Conservation (phyloP, 2,329 filamentous ascomycete genomes). For the Arthrobotrys conoides region DNA sequence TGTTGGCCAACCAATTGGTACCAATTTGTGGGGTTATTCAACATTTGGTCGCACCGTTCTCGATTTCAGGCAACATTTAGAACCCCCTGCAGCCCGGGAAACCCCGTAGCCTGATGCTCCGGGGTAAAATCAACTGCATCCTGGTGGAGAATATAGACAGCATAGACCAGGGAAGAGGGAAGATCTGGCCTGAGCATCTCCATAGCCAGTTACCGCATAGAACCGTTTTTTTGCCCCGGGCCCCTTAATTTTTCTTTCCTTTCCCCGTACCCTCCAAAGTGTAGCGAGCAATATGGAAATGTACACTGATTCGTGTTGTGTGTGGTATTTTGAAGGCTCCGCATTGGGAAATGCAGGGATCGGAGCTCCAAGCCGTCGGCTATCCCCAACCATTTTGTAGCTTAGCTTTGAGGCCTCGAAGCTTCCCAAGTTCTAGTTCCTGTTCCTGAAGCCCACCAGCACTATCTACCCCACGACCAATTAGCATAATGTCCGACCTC, state of each 20-base stretch:
- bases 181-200: too few relatives aligned
- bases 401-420: neutral
- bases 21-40: neutral
- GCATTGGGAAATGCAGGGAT: constrained; percentile 9
- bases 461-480: neutral
- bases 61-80: constrained; percentile 41
- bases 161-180: too few relatives aligned
- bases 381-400: constrained; percentile 36
- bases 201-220: too few relatives aligned
- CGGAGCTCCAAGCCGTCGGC: neutral
- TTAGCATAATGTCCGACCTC: constrained; percentile 45
- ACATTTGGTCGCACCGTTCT: neutral
- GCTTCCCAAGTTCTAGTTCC: neutral
- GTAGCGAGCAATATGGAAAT: too few relatives aligned
- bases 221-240: too few relatives aligned
- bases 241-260: too few relatives aligned
- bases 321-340: constrained; percentile 15
- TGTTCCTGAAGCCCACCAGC: neutral
- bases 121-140: too few relatives aligned
- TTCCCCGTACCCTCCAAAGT: too few relatives aligned
- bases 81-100: neutral
- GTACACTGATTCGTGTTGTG: neutral
- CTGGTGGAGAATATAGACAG: too few relatives aligned
- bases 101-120: too few relatives aligned
- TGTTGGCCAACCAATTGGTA: too few relatives aligned